Evolutionary conservation across 768 basidiomycete genomes (phyloP), one percentile per base, ranked within the genome.

Genomic region (Ramaria sp.): DNA sequence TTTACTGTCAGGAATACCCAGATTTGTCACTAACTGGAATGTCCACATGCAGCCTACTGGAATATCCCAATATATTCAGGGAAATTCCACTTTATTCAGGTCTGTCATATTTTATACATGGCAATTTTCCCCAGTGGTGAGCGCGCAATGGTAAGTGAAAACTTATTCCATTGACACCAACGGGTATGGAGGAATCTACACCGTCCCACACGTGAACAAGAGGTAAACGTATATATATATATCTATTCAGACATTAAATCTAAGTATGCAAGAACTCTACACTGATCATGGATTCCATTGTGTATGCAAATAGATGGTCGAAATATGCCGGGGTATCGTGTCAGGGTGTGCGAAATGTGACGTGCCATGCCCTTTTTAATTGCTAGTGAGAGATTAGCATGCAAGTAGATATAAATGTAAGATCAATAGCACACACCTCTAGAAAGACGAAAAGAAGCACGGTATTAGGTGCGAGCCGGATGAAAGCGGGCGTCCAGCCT

Each of bases 401-500:
- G 51, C 10, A 39, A 19, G 33, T 17, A 52, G 12, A 34, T 22
- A 57, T 27, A 12, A 37, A 22, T 2, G 27, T 5, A 5, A 27
- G 27, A 27, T 27, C 27, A 27, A 42, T 15, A 22, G 34, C n/a
- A 54, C 73, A 50, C 61, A 86, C 88, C 73, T 91, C 89, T 61
- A 85, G 84, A 70, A 90, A 89, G 49, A 91, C 83, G 68, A 90
- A 92, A 70, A 91, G 78, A 4, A 91, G 72, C 34, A 92, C 75
- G 1, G 90, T 91, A 66, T 91, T 90, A 1, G 89, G 89, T 30
- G 84, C 88, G 43, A 92, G 70, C 49, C 90, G 82, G 62, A 86
- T 80, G 70, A 90, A 92, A 7, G 90, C 86, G 2, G 90, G 90
- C 17, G 87, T 87, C 90, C 90, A 92, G 34, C 90, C 90, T 67